Evolutionary conservation across 192 early-diverging fungal species (phyloP).

Genomic region (Funneliformis mosseae): DNA sequence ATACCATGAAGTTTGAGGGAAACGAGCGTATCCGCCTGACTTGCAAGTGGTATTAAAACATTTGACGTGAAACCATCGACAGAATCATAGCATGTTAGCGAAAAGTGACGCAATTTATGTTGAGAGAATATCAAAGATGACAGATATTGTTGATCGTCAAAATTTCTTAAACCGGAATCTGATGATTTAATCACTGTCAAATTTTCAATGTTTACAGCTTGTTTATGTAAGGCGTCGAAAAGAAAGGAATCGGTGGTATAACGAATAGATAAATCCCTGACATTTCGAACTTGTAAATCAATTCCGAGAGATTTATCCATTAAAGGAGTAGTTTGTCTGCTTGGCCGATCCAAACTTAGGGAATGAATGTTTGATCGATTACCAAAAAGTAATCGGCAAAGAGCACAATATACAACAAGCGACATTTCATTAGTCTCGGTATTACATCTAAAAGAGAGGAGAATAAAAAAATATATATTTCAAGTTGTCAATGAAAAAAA

Average conservation of each 20-base stretch:
- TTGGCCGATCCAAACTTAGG: constrained; percentile 9
- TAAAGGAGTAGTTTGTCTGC: neutral
- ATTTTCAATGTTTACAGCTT: neutral
- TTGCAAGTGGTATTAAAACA: constrained; percentile 19
- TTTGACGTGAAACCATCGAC: constrained; percentile 12
- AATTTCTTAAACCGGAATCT: neutral
- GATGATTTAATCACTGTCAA: constrained; percentile 12
- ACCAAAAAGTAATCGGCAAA: constrained; percentile 7
- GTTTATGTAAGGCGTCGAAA: constrained; percentile 8
- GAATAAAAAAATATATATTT: neutral
- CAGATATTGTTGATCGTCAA: constrained; percentile 8
- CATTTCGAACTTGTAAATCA: constrained; percentile 6
- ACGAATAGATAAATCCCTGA: constrained; percentile 12
- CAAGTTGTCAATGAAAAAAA: neutral
- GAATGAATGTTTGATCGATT: neutral
- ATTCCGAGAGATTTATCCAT: neutral
- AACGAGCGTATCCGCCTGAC: constrained; percentile 5
- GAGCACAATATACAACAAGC: neutral
- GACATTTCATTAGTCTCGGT: neutral
- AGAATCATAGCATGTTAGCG: constrained; percentile 6
- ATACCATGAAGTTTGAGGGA: constrained; percentile 12
- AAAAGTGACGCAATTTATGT: neutral
- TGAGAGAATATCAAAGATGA: constrained; percentile 18
- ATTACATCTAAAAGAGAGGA: neutral
- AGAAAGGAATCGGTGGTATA: neutral